These are phyloP conservation scores for Rhizophlyctis rosea DNA, from an alignment of 192 early-diverging fungal genomes.

Conservation along the genomic window DNA sequence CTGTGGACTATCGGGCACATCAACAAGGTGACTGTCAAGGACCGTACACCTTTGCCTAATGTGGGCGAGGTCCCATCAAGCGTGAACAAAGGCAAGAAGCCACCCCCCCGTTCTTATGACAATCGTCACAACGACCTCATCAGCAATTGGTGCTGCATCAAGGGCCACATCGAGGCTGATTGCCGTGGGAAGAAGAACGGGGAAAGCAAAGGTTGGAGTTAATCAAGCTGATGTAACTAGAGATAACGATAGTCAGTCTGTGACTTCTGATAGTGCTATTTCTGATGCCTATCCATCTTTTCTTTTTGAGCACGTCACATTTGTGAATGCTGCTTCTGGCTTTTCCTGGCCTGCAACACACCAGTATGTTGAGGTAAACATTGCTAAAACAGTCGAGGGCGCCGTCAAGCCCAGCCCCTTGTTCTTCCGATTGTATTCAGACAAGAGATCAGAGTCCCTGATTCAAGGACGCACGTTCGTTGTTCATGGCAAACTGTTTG, in stretches of 20 bases:
- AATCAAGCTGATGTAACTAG: background rate
- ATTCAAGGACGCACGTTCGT: background rate
- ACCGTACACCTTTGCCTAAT: no score
- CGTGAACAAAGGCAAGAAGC: background rate
- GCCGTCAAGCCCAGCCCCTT: background rate
- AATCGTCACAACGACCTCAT: background rate
- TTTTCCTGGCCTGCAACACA: background rate
- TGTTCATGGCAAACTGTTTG: background rate
- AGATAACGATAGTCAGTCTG: background rate
- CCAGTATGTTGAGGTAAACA: background rate
- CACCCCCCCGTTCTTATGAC: background rate
- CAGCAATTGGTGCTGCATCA: background rate
- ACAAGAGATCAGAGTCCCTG: background rate
- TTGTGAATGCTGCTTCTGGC: background rate
- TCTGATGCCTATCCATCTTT: background rate
- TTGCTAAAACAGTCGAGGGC: background rate
- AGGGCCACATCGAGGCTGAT: background rate
- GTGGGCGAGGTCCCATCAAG: background rate
- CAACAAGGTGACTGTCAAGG: no score
- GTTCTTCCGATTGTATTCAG: background rate
- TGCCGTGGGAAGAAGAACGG: background rate
- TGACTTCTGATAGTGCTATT: background rate
- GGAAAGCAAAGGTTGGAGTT: background rate
- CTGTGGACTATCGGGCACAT: no score
- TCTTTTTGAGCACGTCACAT: background rate